A percentile compares a stretch with the other conserved stretches of the same genome.
Conservation (phyloP, 1,284 basidiomycete genomes). For the Boletus nobilissimus region DNA sequence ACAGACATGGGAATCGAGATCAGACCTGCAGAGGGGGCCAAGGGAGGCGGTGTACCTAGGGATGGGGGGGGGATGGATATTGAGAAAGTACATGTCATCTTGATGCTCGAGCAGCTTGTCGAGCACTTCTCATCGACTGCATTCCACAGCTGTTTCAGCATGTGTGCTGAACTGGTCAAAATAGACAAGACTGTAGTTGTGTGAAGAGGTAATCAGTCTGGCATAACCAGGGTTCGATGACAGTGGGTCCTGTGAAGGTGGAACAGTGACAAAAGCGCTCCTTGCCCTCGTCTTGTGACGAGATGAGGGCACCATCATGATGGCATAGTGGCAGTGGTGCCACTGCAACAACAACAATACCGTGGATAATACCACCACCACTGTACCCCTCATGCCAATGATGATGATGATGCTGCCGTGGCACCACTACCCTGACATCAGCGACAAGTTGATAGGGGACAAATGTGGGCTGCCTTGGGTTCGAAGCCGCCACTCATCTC, state of each 20-base stretch:
- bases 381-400: no score
- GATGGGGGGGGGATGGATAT: neutral
- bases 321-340: no score
- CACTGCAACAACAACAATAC: no score
- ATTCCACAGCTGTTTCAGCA: constrained; percentile 63
- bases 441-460: constrained; percentile 46
- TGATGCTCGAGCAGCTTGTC: constrained; percentile 72
- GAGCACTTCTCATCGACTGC: constrained; percentile 61
- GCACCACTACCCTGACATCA: no score
- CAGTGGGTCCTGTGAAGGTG: constrained; percentile 68
- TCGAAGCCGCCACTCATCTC: constrained; percentile 46
- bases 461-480: constrained; percentile 48
- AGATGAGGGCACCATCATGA: no score
- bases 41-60: no score
- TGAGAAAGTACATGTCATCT: constrained; percentile 70
- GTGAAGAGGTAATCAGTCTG: neutral
- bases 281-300: no score
- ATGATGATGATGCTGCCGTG: no score
- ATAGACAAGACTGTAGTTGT: constrained; percentile 56
- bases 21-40: neutral
- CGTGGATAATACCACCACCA: no score
- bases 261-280: constrained; percentile 71
- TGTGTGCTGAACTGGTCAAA: constrained; percentile 67
- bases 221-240: constrained; percentile 12
- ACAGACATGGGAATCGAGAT: neutral